Percentiles rank a stretch among this genome's conserved stretches.
Evolutionary conservation across 2,329 filamentous ascomycete species (phyloP).

Genomic region (Phialophora tarda): DNA sequence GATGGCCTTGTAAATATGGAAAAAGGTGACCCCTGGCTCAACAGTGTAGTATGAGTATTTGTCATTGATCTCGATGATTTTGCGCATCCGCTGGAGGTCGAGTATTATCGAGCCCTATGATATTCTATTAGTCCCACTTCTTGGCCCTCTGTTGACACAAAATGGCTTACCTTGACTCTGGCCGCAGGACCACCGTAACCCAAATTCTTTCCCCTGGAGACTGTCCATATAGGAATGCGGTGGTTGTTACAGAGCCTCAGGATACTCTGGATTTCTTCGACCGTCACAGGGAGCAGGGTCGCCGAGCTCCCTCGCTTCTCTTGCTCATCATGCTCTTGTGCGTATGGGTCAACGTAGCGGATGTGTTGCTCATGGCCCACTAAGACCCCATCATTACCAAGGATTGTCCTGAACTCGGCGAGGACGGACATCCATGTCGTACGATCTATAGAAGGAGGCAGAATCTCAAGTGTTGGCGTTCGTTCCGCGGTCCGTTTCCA

Average conservation of each 20-base stretch:
- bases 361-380: too few species aligned
- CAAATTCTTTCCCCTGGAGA: constrained; percentile 16
- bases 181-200: constrained; percentile 59
- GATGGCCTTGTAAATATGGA: constrained; percentile 51
- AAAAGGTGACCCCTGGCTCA: constrained; percentile 54
- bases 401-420: too few species aligned
- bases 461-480: too few species aligned
- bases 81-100: constrained; percentile 47
- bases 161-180: constrained; percentile 42
- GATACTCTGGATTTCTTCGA: constrained; percentile 25
- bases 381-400: too few species aligned
- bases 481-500: too few species aligned
- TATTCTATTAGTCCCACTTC: too few species aligned
- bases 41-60: constrained; percentile 43
- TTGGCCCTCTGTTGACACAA: too few species aligned
- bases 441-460: too few species aligned
- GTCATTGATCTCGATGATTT: constrained; percentile 43
- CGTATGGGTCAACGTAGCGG: too few species aligned
- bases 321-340: too few species aligned
- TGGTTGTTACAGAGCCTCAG: constrained; percentile 5
- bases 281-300: not conserved
- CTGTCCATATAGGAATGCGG: constrained; percentile 3
- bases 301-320: too few species aligned
- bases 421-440: too few species aligned
- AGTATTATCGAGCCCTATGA: constrained; percentile 49